phyloP scores from a whole-genome alignment of 2,329 filamentous ascomycete genomes.

The Ophiostoma montium region DNA sequence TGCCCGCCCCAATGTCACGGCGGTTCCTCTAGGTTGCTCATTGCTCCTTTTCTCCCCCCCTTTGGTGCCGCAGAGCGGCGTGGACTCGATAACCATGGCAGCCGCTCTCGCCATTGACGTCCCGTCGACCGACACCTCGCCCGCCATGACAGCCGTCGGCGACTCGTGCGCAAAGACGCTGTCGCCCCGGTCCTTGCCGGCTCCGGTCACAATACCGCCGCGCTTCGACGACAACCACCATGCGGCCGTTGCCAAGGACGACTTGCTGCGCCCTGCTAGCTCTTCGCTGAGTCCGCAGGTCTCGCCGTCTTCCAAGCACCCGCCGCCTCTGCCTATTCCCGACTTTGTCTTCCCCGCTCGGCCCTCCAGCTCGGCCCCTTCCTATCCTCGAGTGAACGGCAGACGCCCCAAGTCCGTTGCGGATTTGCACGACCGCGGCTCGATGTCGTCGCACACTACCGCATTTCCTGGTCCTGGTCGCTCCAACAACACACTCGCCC shows the following conservation, averaged over 20 bases:
- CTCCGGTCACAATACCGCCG: conserved; percentile 18
- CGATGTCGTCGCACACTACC: not conserved
- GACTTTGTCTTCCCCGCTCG: conserved; percentile 48
- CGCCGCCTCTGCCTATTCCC: conserved; percentile 33
- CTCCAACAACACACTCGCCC: conserved; percentile 24
- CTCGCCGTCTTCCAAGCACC: conserved; percentile 19
- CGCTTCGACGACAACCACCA: conserved; percentile 15
- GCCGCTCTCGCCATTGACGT: conserved; percentile 16
- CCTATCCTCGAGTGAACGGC: conserved; percentile 32
- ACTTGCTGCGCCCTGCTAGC: conserved; percentile 13
- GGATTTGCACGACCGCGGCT: conserved; percentile 25
- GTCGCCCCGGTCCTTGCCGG: conserved; percentile 14
- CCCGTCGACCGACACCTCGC: not conserved
- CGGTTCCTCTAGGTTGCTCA: conserved; percentile 24
- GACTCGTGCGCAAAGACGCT: conserved; percentile 10
- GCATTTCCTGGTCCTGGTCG: conserved; percentile 1
- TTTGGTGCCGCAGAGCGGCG: conserved; percentile 36
- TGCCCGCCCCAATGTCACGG: conserved; percentile 23
- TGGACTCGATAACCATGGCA: conserved; percentile 20
- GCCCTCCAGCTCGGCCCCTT: conserved; percentile 31
- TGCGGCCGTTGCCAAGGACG: not conserved
- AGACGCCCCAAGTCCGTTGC: conserved; percentile 40
- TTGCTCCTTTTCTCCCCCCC: conserved; percentile 18
- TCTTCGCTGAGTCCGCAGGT: conserved; percentile 17
- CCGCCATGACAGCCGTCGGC: conserved; percentile 3